These are phyloP conservation scores for Aureobasidium zeae DNA, from an alignment of 2,329 filamentous ascomycete genomes.

Conservation along the genomic window DNA sequence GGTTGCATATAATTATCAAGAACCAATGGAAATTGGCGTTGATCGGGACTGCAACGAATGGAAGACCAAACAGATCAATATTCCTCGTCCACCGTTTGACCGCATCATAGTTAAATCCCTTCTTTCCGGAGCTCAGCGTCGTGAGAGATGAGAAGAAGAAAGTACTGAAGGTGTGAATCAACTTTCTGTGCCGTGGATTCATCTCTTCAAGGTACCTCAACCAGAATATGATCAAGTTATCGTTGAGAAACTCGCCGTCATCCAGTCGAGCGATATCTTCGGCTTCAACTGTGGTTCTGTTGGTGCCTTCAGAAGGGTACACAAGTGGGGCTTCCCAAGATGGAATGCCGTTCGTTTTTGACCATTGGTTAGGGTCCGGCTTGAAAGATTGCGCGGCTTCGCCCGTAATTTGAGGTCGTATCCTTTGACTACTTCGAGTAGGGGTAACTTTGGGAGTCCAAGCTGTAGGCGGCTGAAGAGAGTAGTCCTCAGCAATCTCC, in stretches of 20 bases:
- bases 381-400: not conserved
- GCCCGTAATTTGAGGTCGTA: not conserved
- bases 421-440: slow-evolving; percentile 1
- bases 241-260: slow-evolving; percentile 80
- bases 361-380: slow-evolving; percentile 5
- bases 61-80: slow-evolving; percentile 72
- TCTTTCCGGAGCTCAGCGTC: slow-evolving; percentile 43
- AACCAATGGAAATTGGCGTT: slow-evolving; percentile 87
- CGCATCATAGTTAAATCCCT: slow-evolving; percentile 67
- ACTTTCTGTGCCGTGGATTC: slow-evolving; percentile 35
- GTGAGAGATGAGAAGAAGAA: slow-evolving; percentile 80
- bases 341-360: not conserved
- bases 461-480: not conserved
- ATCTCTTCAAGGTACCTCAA: slow-evolving; percentile 43
- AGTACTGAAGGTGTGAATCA: slow-evolving; percentile 82
- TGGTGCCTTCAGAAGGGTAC: slow-evolving; percentile 50
- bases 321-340: slow-evolving; percentile 43
- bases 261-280: slow-evolving; percentile 70
- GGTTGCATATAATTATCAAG: slow-evolving; percentile 87
- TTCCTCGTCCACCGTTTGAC: slow-evolving; percentile 83
- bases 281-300: slow-evolving; percentile 57
- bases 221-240: slow-evolving; percentile 86
- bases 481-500: not conserved
- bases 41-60: slow-evolving; percentile 87
- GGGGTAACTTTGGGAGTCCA: not conserved